Base-by-base conservation (phyloP, 148 eudicot species). In the Simmondsia chinensis region DNA sequence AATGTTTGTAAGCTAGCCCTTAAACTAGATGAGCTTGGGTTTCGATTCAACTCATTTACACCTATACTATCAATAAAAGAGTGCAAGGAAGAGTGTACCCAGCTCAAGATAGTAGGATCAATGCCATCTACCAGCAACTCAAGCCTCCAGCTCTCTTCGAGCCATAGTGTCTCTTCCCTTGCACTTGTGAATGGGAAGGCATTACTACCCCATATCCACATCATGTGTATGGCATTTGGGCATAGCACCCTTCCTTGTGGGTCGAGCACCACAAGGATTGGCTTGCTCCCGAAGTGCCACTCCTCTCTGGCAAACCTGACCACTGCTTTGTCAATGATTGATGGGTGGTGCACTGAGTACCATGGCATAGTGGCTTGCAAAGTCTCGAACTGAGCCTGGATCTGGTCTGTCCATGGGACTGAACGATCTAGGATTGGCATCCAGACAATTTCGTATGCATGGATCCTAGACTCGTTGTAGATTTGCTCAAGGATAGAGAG, bases 201-300 rank as follows among this genome's bases (percentile, higher is more conserved):
- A 38, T 46, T 11, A 20, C 72, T 64, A 3, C 82, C 95, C 91
- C 95, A 86, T 52, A 86, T 84, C 95, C 85, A 84, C 77, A 77
- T 54, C 95, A 80, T 77, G 48, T 78, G 64, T 25, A 72, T 51
- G 9, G 91, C 95, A 50, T 86, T 71, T 5, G 50, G 65, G 47
- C 78, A 77, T 13, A 66, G 65, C 1, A 72, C 78, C 33, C 41
- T 63, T 1, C 87, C 95, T 35, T 71, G 80, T n/a, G 88, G 77
- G 38, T 84, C 95, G 30, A 84, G 41, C 32, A 80, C 88, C n/a
- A 77, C 83, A 2, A 86, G 73, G 56, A 69, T 17, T 2, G 83
- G 76, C 68, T 68, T 86, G 60, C 81, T 72, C 32, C 39, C 59
- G 58, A 81, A 81, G 33, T 65, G 66, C 86, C 85, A 80, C 20